phyloP scores from a whole-genome alignment of 768 basidiomycete genomes.

The Hypholoma sublateritium region DNA sequence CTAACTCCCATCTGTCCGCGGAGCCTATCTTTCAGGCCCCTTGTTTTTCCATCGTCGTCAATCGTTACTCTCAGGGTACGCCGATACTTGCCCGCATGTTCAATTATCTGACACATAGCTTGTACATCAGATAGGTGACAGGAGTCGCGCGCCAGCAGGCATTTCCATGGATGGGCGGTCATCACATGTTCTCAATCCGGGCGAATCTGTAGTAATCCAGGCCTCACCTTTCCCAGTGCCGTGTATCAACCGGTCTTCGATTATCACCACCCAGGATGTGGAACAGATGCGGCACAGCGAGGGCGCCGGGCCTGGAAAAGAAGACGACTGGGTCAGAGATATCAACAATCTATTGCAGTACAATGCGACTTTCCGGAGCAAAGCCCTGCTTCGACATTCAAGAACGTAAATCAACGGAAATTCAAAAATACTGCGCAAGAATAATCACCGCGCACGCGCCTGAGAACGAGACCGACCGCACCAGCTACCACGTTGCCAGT shows the following conservation, averaged over 20 bases:
- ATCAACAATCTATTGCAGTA: conserved; percentile 95
- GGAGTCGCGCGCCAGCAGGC: conserved; percentile 82
- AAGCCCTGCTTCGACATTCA: conserved; percentile 76
- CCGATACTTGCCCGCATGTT: conserved; percentile 3
- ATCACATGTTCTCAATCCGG: conserved; percentile 78
- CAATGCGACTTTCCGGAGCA: conserved; percentile 91
- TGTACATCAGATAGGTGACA: conserved; percentile 74
- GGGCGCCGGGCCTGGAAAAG: conserved; percentile 76
- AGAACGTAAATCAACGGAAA: conserved; percentile 44
- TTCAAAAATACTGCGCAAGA: background rate
- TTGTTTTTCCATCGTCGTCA: conserved; percentile 85
- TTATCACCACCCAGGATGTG: conserved; percentile 48
- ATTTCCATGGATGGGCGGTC: conserved; percentile 93
- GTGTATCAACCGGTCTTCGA: conserved; percentile 86
- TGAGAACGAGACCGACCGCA: background rate
- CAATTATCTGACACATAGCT: background rate
- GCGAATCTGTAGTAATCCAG: conserved; percentile 82
- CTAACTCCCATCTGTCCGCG: conserved; percentile 96
- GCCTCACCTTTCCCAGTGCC: conserved; percentile 90
- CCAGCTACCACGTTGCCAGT: too few species aligned
- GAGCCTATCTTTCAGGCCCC: conserved; percentile 87
- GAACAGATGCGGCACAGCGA: conserved; percentile 47
- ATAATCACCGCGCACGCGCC: background rate
- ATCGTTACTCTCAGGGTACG: conserved; percentile 72
- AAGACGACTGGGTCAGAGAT: conserved; percentile 95